These are phyloP conservation scores for Cercospora sp. DNA, from an alignment of 2,329 filamentous ascomycete species.

Conservation along the genomic window DNA sequence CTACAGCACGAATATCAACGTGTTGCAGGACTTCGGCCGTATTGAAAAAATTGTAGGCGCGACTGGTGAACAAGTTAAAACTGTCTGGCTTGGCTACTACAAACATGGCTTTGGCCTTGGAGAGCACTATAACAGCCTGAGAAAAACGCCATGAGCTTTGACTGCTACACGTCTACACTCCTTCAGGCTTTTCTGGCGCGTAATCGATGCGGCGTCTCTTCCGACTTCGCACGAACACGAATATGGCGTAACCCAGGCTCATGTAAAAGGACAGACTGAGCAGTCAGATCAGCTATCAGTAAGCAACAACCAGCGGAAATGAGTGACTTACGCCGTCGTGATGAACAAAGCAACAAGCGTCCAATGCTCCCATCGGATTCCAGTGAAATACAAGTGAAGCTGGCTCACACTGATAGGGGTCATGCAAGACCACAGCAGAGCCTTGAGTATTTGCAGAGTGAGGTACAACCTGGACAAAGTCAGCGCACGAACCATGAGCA, in stretches of 20 bases:
- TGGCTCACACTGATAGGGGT: conserved; percentile 17
- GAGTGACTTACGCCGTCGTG: conserved; percentile 13
- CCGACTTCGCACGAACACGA: conserved; percentile 15
- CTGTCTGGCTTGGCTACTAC: conserved; percentile 93
- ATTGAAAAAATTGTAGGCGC: conserved; percentile 68
- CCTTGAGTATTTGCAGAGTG: conserved; percentile 25
- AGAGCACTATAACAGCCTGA: conserved; percentile 93
- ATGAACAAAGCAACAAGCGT: conserved; percentile 8
- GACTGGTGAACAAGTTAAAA: conserved; percentile 41
- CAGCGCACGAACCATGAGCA: background rate
- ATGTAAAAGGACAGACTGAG: conserved; percentile 16
- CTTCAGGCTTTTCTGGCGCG: background rate
- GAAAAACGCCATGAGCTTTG: conserved; percentile 33
- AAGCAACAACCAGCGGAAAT: background rate
- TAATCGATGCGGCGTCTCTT: background rate
- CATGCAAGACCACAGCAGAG: conserved; percentile 22
- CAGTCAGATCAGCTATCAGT: background rate
- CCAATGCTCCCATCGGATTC: background rate
- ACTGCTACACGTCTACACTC: background rate
- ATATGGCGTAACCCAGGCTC: conserved; percentile 9
- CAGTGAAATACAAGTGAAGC: background rate
- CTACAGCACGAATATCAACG: conserved; percentile 77
- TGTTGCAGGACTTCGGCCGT: conserved; percentile 78
- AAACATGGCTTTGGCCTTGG: conserved; percentile 89
- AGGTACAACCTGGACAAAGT: conserved; percentile 15